Percentiles rank a stretch among this genome's conserved stretches.
phyloP scores from a whole-genome alignment of 495 filamentous ascomycete species.

The Lophium mytilinum region DNA sequence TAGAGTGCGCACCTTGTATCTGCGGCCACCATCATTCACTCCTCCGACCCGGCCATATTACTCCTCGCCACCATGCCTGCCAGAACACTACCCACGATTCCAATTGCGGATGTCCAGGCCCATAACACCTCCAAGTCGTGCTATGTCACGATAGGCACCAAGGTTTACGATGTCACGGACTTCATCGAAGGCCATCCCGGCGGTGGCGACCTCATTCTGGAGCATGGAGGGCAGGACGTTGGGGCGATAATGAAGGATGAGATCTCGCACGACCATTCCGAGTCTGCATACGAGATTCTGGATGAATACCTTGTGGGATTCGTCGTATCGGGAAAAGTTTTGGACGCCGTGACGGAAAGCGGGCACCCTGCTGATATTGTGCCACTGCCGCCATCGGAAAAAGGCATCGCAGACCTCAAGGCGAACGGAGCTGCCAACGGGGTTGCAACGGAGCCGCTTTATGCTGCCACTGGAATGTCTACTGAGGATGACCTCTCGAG shows the following conservation, averaged over 20 bases:
- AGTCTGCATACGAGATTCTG: constrained; percentile 88
- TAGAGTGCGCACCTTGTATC: neutral
- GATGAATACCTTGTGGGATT: constrained; percentile 79
- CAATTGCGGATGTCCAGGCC: constrained; percentile 64
- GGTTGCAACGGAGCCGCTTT: constrained; percentile 40
- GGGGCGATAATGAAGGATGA: constrained; percentile 74
- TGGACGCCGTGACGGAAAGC: constrained; percentile 40
- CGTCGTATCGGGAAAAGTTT: constrained; percentile 43
- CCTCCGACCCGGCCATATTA: constrained; percentile 32
- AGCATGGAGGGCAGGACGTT: constrained; percentile 86
- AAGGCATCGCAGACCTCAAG: constrained; percentile 37
- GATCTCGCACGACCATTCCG: constrained; percentile 73
- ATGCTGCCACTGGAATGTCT: constrained; percentile 75
- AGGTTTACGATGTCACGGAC: constrained; percentile 89
- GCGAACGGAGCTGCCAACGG: constrained; percentile 27
- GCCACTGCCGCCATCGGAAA: constrained; percentile 36
- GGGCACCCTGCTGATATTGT: constrained; percentile 40
- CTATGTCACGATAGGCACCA: constrained; percentile 82
- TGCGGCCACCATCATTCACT: neutral
- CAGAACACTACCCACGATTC: constrained; percentile 69
- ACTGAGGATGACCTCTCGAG: constrained; percentile 75
- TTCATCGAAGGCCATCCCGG: constrained; percentile 88
- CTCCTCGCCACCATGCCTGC: constrained; percentile 20
- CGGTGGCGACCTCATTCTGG: constrained; percentile 77
- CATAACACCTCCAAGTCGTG: constrained; percentile 79